Evolutionary conservation across 805 yeast genomes (phyloP).

Genomic region (Barnettozyma californica): DNA sequence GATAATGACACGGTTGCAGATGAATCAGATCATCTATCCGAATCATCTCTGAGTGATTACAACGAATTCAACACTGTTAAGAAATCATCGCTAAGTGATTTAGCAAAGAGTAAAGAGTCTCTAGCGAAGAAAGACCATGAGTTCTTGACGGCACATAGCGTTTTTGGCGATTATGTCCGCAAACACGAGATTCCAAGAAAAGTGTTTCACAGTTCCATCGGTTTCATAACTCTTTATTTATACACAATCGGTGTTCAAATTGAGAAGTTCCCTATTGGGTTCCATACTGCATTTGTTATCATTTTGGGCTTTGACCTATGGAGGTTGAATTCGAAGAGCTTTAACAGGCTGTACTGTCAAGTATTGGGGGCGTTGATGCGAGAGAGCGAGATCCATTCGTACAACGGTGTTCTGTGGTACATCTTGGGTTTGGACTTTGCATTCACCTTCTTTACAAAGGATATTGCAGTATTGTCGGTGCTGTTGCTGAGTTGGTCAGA

Average conservation of each 20-base stretch:
- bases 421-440: slow-evolving; percentile 72
- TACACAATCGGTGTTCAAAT: slow-evolving; percentile 60
- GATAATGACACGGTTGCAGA: slow-evolving; percentile 9
- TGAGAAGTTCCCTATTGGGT: slow-evolving; percentile 52
- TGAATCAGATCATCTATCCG: slow-evolving; percentile 4
- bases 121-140: slow-evolving; percentile 6
- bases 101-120: neutral
- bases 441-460: slow-evolving; percentile 69
- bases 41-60: slow-evolving; percentile 6
- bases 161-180: slow-evolving; percentile 50
- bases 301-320: slow-evolving; percentile 62
- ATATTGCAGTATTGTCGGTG: slow-evolving; percentile 70
- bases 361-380: slow-evolving; percentile 80
- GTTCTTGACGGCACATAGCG: slow-evolving; percentile 34
- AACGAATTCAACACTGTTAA: neutral
- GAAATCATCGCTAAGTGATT: too few relatives aligned
- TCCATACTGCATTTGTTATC: slow-evolving; percentile 47
- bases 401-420: slow-evolving; percentile 88
- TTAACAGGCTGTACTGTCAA: slow-evolving; percentile 64
- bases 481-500: slow-evolving; percentile 93
- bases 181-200: slow-evolving; percentile 91
- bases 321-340: slow-evolving; percentile 53
- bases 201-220: slow-evolving; percentile 82
- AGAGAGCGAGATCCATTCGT: slow-evolving; percentile 63
- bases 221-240: slow-evolving; percentile 69